phyloP scores from a whole-genome alignment of 192 early-diverging fungal species.

The Coemansia sp. region DNA sequence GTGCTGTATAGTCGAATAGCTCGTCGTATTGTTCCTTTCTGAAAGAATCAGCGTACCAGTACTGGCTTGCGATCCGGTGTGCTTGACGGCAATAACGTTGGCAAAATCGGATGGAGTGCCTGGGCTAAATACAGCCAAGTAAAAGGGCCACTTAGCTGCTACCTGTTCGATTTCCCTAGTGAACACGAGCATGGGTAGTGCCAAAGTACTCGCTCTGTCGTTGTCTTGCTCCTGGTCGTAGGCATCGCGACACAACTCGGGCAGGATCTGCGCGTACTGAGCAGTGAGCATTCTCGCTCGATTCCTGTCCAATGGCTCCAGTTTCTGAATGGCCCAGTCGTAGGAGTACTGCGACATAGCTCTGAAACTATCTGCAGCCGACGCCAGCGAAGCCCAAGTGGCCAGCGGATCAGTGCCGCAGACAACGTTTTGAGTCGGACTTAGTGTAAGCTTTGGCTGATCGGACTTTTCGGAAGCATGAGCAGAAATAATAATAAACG shows the following conservation, averaged over 20 bases:
- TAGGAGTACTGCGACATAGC: slow-evolving; percentile 16
- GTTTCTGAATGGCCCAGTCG: slow-evolving; percentile 28
- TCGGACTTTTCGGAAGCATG: neutral
- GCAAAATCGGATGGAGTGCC: slow-evolving; percentile 28
- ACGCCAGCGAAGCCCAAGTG: slow-evolving; percentile 19
- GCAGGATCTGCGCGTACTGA: slow-evolving; percentile 52
- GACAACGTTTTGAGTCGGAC: slow-evolving; percentile 3
- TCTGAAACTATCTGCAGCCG: slow-evolving; percentile 5
- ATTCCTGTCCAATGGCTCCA: slow-evolving; percentile 35
- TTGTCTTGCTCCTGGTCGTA: neutral
- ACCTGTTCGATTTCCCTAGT: slow-evolving; percentile 16
- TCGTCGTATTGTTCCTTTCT: neutral
- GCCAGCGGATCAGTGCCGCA: slow-evolving; percentile 40
- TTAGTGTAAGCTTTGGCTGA: slow-evolving; percentile 3
- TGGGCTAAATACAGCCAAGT: slow-evolving; percentile 28
- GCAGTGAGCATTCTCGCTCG: slow-evolving; percentile 37
- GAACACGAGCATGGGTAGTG: slow-evolving; percentile 43
- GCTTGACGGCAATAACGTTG: slow-evolving; percentile 29
- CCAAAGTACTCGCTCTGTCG: neutral
- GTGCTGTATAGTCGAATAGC: slow-evolving; percentile 13
- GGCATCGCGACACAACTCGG: slow-evolving; percentile 10
- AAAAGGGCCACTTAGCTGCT: slow-evolving; percentile 18
- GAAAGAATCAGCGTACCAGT: neutral
- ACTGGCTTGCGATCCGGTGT: neutral
- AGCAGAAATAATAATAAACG: slow-evolving; percentile 40